These are phyloP conservation scores for Phylloporus scabripes DNA, from an alignment of 768 basidiomycete genomes.

Conservation along the genomic window DNA sequence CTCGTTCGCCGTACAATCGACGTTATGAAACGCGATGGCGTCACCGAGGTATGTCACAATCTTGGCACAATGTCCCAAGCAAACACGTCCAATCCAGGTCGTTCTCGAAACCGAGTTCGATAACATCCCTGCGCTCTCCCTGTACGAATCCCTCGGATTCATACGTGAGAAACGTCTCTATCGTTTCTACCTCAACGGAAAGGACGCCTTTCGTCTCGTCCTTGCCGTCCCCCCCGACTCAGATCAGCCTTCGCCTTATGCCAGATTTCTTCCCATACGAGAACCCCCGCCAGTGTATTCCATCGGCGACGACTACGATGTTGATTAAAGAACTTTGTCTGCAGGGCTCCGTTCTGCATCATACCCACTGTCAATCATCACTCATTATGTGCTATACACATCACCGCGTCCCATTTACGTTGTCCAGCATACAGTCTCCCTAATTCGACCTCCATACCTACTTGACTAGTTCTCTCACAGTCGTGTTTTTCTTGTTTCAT, in stretches of 20 bases:
- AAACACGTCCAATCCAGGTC: conserved; percentile 50
- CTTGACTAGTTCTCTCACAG: background rate
- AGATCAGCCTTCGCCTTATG: conserved; percentile 14
- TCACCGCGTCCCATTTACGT: conserved; percentile 1
- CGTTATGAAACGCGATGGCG: conserved; percentile 76
- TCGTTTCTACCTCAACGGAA: conserved; percentile 95
- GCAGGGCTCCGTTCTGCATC: background rate
- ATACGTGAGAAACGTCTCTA: conserved; percentile 91
- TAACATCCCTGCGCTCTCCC: conserved; percentile 78
- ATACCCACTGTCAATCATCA: conserved; percentile 10
- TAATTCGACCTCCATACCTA: conserved; percentile 7
- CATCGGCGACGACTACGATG: conserved; percentile 26
- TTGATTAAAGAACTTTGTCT: conserved; percentile 1
- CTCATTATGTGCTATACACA: conserved; percentile 5
- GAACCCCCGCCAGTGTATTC: conserved; percentile 16
- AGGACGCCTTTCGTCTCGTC: conserved; percentile 87
- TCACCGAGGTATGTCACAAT: conserved; percentile 66
- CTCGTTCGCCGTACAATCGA: conserved; percentile 80
- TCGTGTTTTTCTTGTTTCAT: background rate
- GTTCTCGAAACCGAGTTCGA: conserved; percentile 96
- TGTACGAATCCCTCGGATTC: conserved; percentile 92
- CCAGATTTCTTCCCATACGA: conserved; percentile 13
- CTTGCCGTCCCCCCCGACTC: conserved; percentile 47
- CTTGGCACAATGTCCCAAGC: background rate
- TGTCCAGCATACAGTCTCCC: conserved; percentile 7